These are phyloP conservation scores for Andrographis paniculata DNA, from an alignment of 305 asterid species.

Conservation along the genomic window DNA sequence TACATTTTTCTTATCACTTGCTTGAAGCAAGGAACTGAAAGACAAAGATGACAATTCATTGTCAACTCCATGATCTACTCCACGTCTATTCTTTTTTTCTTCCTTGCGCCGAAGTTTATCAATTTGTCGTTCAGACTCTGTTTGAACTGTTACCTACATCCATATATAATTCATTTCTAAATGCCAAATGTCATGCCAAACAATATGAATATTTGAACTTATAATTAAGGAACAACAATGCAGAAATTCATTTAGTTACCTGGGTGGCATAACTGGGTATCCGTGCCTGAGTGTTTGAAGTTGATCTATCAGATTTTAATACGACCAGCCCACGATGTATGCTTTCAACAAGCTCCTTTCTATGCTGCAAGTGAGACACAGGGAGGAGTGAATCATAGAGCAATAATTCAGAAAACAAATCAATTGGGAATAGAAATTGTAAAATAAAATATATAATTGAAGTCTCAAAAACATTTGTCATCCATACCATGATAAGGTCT, in stretches of 20 bases:
- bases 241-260: conserved; percentile 34
- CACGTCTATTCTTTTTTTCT: conserved; percentile 83
- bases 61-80: conserved; percentile 65
- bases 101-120: conserved; percentile 96
- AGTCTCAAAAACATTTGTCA: conserved; percentile 4
- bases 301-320: conserved; percentile 72
- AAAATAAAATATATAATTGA: conserved; percentile 13
- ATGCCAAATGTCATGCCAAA: conserved; percentile 11
- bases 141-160: conserved; percentile 83
- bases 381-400: conserved; percentile 1
- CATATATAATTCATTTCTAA: conserved; percentile 16
- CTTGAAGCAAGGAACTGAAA: conserved; percentile 84
- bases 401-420: neutral
- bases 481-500: conserved; percentile 76
- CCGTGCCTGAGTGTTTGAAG: conserved; percentile 52
- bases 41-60: conserved; percentile 49
- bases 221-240: conserved; percentile 2
- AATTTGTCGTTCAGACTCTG: conserved; percentile 77
- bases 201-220: conserved; percentile 3
- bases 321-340: conserved; percentile 68
- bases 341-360: conserved; percentile 80
- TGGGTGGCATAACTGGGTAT: conserved; percentile 96
- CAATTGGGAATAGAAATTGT: too few species aligned
- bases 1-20: conserved; percentile 75
- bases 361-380: conserved; percentile 47